Conservation (phyloP, 2,329 filamentous ascomycete species). For the Xylariomycetidae sp. region DNA sequence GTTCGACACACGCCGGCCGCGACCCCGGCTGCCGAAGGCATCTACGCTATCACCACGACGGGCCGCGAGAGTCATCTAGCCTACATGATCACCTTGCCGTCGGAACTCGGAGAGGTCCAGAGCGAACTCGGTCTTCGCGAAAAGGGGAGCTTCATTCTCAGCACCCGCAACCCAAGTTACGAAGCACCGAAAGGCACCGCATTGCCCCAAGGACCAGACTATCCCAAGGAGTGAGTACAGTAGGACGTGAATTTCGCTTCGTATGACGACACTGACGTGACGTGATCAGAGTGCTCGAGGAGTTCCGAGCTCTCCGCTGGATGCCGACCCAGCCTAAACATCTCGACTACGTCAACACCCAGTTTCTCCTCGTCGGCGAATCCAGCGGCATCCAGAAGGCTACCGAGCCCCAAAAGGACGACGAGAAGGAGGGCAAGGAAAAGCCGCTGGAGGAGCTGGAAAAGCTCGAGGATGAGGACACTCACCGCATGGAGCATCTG, state of each 20-base stretch:
- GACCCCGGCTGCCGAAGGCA: conserved; percentile 74
- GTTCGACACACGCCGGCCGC: conserved; percentile 64
- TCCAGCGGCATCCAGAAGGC: conserved; percentile 53
- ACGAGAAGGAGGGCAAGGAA: conserved; percentile 56
- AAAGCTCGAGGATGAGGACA: conserved; percentile 70
- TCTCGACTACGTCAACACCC: conserved; percentile 68
- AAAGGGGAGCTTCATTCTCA: conserved; percentile 73
- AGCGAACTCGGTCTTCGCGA: conserved; percentile 66
- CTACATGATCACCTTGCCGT: conserved; percentile 74
- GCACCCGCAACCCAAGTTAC: conserved; percentile 73
- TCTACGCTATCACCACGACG: conserved; percentile 75
- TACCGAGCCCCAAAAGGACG: conserved; percentile 48
- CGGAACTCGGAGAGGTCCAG: conserved; percentile 66
- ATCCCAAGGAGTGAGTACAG: conserved; percentile 63
- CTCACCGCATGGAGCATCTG: conserved; percentile 56
- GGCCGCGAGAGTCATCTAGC: conserved; percentile 70
- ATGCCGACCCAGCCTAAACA: conserved; percentile 67
- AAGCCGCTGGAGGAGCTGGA: conserved; percentile 68
- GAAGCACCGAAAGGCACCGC: conserved; percentile 59
- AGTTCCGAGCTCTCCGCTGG: conserved; percentile 73
- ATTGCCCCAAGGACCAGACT: conserved; percentile 63
- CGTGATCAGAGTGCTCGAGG: conserved; percentile 54
- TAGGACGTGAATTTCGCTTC: too few relatives aligned
- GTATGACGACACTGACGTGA: conserved; percentile 14
- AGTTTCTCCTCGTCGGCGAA: conserved; percentile 76